Base-by-base conservation (phyloP, 768 basidiomycete species). In the Hirschioporus abietinus region DNA sequence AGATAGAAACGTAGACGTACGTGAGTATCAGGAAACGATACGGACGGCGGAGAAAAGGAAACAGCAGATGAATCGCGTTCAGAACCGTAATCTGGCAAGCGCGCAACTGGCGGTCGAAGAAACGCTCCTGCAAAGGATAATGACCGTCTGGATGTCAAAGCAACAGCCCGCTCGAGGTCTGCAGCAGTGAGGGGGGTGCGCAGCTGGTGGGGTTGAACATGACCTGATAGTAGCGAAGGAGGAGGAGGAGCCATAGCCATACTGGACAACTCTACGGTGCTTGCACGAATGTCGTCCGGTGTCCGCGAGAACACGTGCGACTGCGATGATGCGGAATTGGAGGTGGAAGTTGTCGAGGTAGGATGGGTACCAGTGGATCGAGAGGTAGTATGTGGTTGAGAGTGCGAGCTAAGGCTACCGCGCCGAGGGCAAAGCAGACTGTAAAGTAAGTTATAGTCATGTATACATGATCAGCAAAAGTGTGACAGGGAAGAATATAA, bases 261-360 rank as follows among this genome's bases (percentile, higher is more conserved):
- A 64, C 78, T 79, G 20, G 90, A 89, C 2, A 93, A 79, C 64
- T 88, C 81, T 72, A 92, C 81, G 0, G 91, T 92, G 68, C 78
- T 82, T 35, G 84, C 79, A 20, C 91, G 86, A 67, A 92, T 93
- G 30, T 82, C 80, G 69, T 83, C 83, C 68, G 86, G 87, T 0
- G 86, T 86, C 70, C 87, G 89, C 9, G 84, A 78, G 8, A 74
- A 63, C 7, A 66, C 65, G 27, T 68, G 58, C 24, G 60, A 25
- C 60, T 25, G 60, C 17, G 23, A 12, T 17, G 24, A 34, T 34
- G 60, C 17, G 3, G 25, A 25, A 23, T 61, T 25, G 60, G 60
- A 61, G 30, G 60, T 12, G 15, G 60, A 61, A 61, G 60, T 23
- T 24, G 24, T 25, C 18, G 24, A 25, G 60, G 60, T 25, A 5